Evolutionary conservation across 2,329 filamentous ascomycete species (phyloP), one percentile per base, ranked within the genome.

Genomic region (Waltergamsia citrina): DNA sequence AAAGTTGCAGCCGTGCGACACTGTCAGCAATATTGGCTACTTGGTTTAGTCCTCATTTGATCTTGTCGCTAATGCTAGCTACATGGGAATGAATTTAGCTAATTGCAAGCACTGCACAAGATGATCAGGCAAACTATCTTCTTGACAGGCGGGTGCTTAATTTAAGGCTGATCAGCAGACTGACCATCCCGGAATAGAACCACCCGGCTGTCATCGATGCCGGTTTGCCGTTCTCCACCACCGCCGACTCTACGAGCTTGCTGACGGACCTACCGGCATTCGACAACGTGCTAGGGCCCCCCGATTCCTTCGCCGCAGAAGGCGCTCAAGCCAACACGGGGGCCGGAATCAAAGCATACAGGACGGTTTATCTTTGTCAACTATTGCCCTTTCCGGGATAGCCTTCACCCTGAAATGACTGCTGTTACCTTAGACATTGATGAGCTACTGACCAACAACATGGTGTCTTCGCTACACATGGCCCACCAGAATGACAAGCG

Each of bases 131-230:
- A n/a, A n/a, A n/a, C n/a, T n/a, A n/a, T n/a, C n/a, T n/a, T n/a
- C n/a, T n/a, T n/a, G n/a, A n/a, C n/a, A n/a, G n/a, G n/a, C n/a
- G n/a, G n/a, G n/a, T n/a, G n/a, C n/a, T n/a, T n/a, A n/a, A n/a
- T n/a, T n/a, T n/a, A n/a, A n/a, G n/a, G n/a, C n/a, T n/a, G n/a
- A n/a, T n/a, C n/a, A n/a, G n/a, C n/a, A n/a, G n/a, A n/a, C n/a
- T n/a, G n/a, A n/a, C n/a, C n/a, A n/a, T n/a, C n/a, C n/a, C n/a
- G n/a, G n/a, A n/a, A n/a, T n/a, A n/a, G n/a, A n/a, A n/a, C n/a
- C n/a, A n/a, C n/a, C n/a, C n/a, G n/a, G 56, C 56, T 6, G 48
- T 55, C 0, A 38, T 57, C n/a, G 44, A 42, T 7, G 59, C 59
- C 5, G 60, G 60, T 6, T 46, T 63, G 7, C 59, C 59, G 3